Evolutionary conservation across 306 rosid species (phyloP).

Genomic region (Pterocarpus macrocarpus): DNA sequence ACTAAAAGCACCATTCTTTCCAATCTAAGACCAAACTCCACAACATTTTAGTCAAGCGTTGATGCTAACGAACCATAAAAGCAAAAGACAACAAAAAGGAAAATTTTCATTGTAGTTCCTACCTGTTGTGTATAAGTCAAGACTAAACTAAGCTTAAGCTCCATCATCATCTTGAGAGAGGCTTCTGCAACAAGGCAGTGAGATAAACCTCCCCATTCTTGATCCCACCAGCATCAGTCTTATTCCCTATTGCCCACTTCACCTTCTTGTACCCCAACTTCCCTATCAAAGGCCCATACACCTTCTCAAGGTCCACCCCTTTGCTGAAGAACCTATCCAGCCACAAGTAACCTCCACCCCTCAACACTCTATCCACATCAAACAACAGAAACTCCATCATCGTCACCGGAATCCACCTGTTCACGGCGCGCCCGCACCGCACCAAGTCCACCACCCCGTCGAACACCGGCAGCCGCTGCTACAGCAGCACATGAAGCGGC

Average conservation of each 20-base stretch:
- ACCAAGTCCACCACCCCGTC: slow-evolving; percentile 89
- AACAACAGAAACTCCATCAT: slow-evolving; percentile 83
- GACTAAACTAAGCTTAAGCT: not conserved
- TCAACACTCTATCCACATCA: slow-evolving; percentile 85
- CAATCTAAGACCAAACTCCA: too few relatives aligned
- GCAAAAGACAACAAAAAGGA: not conserved
- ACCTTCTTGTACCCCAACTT: slow-evolving; percentile 90
- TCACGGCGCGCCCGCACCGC: slow-evolving; percentile 94
- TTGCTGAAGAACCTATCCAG: slow-evolving; percentile 90
- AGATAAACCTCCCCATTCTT: slow-evolving; percentile 86
- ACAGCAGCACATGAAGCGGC: slow-evolving; percentile 91
- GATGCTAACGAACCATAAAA: too few relatives aligned
- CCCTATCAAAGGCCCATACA: slow-evolving; percentile 79
- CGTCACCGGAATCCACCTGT: slow-evolving; percentile 87
- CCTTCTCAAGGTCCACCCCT: slow-evolving; percentile 75
- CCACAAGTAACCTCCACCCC: slow-evolving; percentile 95
- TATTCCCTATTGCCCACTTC: slow-evolving; percentile 86
- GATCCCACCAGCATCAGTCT: slow-evolving; percentile 66
- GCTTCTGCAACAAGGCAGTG: slow-evolving; percentile 92
- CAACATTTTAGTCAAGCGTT: too few relatives aligned
- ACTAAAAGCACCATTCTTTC: not conserved
- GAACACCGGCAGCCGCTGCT: slow-evolving; percentile 87
- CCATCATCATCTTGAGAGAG: slow-evolving; percentile 67
- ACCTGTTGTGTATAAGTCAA: slow-evolving; percentile 36
- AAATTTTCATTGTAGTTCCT: not conserved